Evolutionary conservation across 208 protist species (phyloP), one percentile per base, ranked within the genome.

Genomic region (Leptomonas pyrrhocoris): DNA sequence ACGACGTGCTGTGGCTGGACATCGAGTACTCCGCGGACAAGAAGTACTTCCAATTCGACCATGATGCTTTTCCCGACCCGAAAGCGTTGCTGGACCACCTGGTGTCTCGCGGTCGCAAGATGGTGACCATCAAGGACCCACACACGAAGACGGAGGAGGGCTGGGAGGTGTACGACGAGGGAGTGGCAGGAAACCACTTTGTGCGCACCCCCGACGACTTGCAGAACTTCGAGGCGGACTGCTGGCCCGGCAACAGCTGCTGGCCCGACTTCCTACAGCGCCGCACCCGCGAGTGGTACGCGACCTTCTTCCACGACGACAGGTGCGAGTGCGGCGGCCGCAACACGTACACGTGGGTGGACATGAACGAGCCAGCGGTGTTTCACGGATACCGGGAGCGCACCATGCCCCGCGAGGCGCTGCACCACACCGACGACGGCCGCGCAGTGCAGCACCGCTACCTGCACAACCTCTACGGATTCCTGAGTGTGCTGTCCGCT

Each of bases 341-440:
- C 31, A 85, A 82, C 74, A 80, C 99, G n/a, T 96, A 98, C 83
- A 97, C 93, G 19, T 99, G 98, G 98, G 99, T 99, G 42, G 98
- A 99, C 89, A 99, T 99, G 98, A 99, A 99, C 77, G 90, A 98
- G 80, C 98, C 98, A 9, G 98, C 94, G 0, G 98, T 99, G 16
- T 99, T 99, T 76, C 94, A 97, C 67, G 94, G 89, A 8, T 64
- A 64, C 11, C 92, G 86, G 19, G 95, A 98, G 43, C 85, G 96
- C 28, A 98, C 97, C 8, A 99, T 99, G 94, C 73, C 82, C 62
- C 93, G 95, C 63, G 89, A 99, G 59, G 88, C 85, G 9, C 70
- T 97, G 18, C 97, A 98, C 76, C 46, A 78, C 16, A 74, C 72
- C 34, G 81, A 88, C 51, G 64, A 68, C 48, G 88, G 88, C 16